Conservation (phyloP, 371 early-diverging fungal genomes). For the Quaeritorhiza haematococci region DNA sequence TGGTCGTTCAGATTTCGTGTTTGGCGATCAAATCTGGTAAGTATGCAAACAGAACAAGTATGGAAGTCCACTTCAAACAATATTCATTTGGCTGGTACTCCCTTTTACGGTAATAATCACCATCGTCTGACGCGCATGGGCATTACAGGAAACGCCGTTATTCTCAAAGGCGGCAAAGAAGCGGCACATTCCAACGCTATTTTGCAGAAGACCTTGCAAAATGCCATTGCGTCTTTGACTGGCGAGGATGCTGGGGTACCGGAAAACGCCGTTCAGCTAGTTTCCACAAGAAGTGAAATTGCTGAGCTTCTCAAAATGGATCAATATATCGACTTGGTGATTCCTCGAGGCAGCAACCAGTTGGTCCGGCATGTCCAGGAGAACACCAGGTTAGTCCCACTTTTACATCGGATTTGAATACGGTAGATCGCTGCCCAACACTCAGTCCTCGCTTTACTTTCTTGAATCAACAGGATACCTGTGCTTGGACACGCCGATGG, state of each 20-base stretch:
- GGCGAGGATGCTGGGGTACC: conserved; percentile 48
- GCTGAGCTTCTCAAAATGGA: conserved; percentile 78
- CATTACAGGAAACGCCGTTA: conserved; percentile 77
- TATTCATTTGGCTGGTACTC: too few relatives aligned
- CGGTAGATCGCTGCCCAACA: too few relatives aligned
- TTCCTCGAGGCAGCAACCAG: conserved; percentile 88
- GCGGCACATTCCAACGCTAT: conserved; percentile 68
- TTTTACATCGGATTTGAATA: background rate
- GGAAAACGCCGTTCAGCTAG: conserved; percentile 76
- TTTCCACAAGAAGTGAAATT: conserved; percentile 84
- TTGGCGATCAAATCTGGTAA: conserved; percentile 86
- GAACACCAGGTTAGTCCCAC: conserved; percentile 51
- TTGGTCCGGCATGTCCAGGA: conserved; percentile 86
- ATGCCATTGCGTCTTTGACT: conserved; percentile 63
- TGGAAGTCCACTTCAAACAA: background rate
- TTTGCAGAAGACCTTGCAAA: conserved; percentile 68
- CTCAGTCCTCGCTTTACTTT: background rate
- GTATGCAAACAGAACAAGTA: background rate
- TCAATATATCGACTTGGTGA: conserved; percentile 88
- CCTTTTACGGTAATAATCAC: background rate
- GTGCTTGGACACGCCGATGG: conserved; percentile 98
- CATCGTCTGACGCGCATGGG: background rate
- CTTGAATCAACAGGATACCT: conserved; percentile 63
- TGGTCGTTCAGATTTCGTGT: conserved; percentile 93
- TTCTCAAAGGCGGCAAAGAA: conserved; percentile 78